Conservation (phyloP, 805 yeast species). For the Metschnikowia orientalis region DNA sequence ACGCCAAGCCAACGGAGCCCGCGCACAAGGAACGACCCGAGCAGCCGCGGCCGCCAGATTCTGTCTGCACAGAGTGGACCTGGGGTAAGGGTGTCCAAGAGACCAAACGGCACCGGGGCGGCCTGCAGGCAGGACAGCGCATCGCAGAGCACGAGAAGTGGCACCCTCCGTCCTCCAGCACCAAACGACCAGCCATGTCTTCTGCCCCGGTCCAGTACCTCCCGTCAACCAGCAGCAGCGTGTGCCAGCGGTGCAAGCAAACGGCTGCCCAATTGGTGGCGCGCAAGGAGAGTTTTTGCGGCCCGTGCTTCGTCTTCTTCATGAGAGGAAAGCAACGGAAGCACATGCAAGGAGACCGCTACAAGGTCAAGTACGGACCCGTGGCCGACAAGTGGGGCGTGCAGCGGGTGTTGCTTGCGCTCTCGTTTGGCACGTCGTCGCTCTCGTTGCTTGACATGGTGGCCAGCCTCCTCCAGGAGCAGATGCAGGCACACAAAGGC, state of each 20-base stretch:
- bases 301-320: slow-evolving; percentile 64
- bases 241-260: slow-evolving; percentile 50
- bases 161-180: too few relatives aligned
- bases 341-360: slow-evolving; percentile 67
- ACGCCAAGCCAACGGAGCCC: too few relatives aligned
- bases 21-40: too few relatives aligned
- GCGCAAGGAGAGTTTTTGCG: slow-evolving; percentile 64
- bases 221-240: slow-evolving; percentile 2
- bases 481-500: slow-evolving; percentile 56
- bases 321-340: slow-evolving; percentile 77
- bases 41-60: too few relatives aligned
- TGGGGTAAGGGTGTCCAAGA: too few relatives aligned
- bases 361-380: slow-evolving; percentile 61
- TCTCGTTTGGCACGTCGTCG: slow-evolving; percentile 67
- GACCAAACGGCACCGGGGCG: too few relatives aligned
- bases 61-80: too few relatives aligned
- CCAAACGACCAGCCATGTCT: slow-evolving; percentile 12
- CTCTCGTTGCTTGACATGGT: slow-evolving; percentile 66
- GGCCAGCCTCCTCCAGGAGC: slow-evolving; percentile 58
- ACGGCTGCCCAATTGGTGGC: slow-evolving; percentile 42
- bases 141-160: too few relatives aligned
- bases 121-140: too few relatives aligned
- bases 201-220: slow-evolving; percentile 16
- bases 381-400: slow-evolving; percentile 28
- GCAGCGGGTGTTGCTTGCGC: slow-evolving; percentile 52